Conservation (phyloP, 1,139 yeast species). For the Nakaseomyces delphensis region DNA sequence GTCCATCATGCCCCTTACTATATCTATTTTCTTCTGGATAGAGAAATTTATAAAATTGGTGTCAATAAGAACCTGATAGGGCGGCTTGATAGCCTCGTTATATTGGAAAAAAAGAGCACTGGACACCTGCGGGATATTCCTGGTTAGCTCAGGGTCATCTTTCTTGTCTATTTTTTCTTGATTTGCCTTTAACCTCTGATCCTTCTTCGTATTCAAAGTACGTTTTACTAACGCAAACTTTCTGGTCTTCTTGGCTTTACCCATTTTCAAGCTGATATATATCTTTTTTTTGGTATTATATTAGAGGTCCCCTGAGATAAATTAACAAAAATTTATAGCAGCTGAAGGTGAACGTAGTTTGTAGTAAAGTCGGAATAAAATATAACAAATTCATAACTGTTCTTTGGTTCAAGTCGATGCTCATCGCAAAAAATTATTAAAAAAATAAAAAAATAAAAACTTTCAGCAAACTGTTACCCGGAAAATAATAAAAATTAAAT, state of each 20-base stretch:
- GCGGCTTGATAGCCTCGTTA: constrained; percentile 90
- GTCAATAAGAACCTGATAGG: constrained; percentile 90
- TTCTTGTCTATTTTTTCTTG: constrained; percentile 26
- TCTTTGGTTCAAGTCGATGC: not conserved
- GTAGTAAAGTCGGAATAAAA: too few species aligned
- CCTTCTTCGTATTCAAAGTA: constrained; percentile 58
- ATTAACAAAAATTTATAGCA: not conserved
- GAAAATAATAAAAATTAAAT: not conserved
- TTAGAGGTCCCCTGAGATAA: too few species aligned
- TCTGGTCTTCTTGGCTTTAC: constrained; percentile 93
- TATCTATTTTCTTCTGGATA: constrained; percentile 87
- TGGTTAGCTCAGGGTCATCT: constrained; percentile 74
- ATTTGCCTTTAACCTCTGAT: constrained; percentile 47
- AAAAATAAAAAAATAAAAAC: constrained; percentile 1
- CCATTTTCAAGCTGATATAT: constrained; percentile 44
- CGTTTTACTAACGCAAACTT: constrained; percentile 91
- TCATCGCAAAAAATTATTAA: not conserved
- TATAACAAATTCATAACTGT: too few species aligned
- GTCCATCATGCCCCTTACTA: constrained; percentile 95
- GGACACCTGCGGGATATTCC: constrained; percentile 89
- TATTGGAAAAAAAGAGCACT: constrained; percentile 92
- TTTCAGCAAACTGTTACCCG: not conserved
- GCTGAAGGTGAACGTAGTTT: not conserved
- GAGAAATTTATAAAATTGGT: constrained; percentile 94
- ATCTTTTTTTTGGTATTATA: too few species aligned